Evolutionary conservation across 2,329 filamentous ascomycete species (phyloP).

Genomic region (Scedosporium aurantiacum): DNA sequence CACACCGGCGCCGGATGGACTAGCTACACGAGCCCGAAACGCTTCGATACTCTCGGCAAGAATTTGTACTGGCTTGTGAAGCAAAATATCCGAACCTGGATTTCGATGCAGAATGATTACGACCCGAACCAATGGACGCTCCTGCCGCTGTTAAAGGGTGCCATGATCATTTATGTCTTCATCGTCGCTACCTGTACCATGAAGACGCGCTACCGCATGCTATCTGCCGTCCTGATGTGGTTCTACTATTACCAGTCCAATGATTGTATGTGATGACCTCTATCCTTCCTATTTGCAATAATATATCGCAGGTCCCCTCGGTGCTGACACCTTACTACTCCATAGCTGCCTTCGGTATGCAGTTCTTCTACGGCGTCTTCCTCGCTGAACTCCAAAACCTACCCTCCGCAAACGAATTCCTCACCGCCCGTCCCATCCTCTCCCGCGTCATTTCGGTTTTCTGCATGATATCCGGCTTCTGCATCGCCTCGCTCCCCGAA

Average conservation of each 20-base stretch:
- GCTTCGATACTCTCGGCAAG: slow-evolving; percentile 4
- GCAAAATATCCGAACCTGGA: slow-evolving; percentile 41
- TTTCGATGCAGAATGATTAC: slow-evolving; percentile 35
- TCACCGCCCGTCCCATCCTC: slow-evolving; percentile 30
- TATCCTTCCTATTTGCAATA: neutral
- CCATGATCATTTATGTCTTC: slow-evolving; percentile 42
- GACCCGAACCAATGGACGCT: slow-evolving; percentile 50
- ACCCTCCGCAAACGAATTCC: slow-evolving; percentile 34
- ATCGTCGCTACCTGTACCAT: slow-evolving; percentile 39
- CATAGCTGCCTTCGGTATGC: slow-evolving; percentile 36
- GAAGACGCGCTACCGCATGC: slow-evolving; percentile 36
- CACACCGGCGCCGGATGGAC: slow-evolving; percentile 41
- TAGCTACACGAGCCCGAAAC: slow-evolving; percentile 18
- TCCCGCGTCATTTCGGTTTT: slow-evolving; percentile 33
- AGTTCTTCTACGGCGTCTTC: slow-evolving; percentile 52
- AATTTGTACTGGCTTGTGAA: slow-evolving; percentile 21
- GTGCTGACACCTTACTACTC: neutral
- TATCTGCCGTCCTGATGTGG: slow-evolving; percentile 33
- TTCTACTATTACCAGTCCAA: slow-evolving; percentile 33
- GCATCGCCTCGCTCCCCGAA: slow-evolving; percentile 50
- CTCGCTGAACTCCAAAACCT: slow-evolving; percentile 47
- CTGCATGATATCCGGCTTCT: slow-evolving; percentile 40
- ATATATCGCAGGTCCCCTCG: too few relatives aligned
- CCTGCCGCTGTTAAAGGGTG: slow-evolving; percentile 41
- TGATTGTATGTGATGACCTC: slow-evolving; percentile 9